These are phyloP conservation scores for Trichoderma endophyticum DNA, from an alignment of 2,329 filamentous ascomycete genomes.

Conservation along the genomic window DNA sequence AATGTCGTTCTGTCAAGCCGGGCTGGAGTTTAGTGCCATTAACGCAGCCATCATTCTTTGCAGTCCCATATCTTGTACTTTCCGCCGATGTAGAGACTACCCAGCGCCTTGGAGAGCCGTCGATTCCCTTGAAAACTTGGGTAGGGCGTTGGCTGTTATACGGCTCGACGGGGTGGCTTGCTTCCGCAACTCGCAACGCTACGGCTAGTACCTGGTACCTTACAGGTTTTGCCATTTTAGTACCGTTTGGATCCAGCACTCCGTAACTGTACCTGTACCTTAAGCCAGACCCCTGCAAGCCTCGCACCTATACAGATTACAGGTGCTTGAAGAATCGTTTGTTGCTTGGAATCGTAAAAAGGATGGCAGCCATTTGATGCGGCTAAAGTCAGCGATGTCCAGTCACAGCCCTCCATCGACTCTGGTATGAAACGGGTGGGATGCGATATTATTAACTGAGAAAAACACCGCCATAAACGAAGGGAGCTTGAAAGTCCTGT, in stretches of 20 bases:
- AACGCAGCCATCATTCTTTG: background rate
- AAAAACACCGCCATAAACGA: background rate
- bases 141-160: background rate
- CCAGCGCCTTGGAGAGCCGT: background rate
- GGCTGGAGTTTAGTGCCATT: background rate
- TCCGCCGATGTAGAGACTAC: background rate
- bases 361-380: background rate
- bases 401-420: background rate
- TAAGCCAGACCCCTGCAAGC: background rate
- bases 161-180: constrained; percentile 15
- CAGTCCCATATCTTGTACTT: background rate
- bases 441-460: background rate
- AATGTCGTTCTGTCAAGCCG: background rate
- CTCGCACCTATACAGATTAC: background rate
- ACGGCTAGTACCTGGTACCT: background rate
- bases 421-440: background rate
- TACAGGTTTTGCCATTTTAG: background rate
- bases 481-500: background rate
- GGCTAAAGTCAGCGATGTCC: background rate
- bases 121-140: background rate
- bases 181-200: constrained; percentile 3
- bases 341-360: background rate
- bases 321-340: background rate
- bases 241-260: background rate
- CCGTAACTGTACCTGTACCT: background rate